Percentiles rank a stretch among this genome's conserved stretches.
These are phyloP conservation scores for Alternaria tenuissima DNA, from an alignment of 2,329 filamentous ascomycete genomes.

Conservation along the genomic window DNA sequence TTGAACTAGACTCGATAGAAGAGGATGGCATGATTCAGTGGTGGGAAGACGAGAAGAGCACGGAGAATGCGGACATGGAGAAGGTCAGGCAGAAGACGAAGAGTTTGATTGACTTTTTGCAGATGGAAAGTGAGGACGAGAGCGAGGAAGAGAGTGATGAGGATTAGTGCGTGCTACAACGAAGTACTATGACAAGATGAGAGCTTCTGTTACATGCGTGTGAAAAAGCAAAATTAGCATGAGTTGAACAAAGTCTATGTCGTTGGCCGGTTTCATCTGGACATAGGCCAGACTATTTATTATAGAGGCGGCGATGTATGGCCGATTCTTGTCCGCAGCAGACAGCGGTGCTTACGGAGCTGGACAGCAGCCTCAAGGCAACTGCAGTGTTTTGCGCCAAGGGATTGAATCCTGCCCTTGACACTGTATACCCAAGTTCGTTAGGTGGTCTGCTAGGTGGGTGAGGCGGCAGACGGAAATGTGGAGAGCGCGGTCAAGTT, in stretches of 20 bases:
- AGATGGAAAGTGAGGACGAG: slow-evolving; percentile 75
- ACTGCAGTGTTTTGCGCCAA: not conserved
- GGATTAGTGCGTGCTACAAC: slow-evolving; percentile 34
- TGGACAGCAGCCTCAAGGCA: not conserved
- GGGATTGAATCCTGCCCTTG: not conserved
- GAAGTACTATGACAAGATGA: no score
- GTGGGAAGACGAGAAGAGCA: slow-evolving; percentile 81
- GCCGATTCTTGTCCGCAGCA: not conserved
- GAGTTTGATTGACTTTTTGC: slow-evolving; percentile 81
- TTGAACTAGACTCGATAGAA: slow-evolving; percentile 83
- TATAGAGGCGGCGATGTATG: not conserved
- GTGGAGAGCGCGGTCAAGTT: slow-evolving; percentile 12
- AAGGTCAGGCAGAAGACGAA: slow-evolving; percentile 76
- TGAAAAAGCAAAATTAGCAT: slow-evolving; percentile 2
- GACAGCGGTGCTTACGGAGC: not conserved
- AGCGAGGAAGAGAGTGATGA: slow-evolving; percentile 70
- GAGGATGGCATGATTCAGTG: slow-evolving; percentile 88
- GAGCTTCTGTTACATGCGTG: not conserved
- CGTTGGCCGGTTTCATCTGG: slow-evolving; percentile 1
- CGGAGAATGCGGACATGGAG: slow-evolving; percentile 72
- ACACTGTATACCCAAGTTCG: no score
- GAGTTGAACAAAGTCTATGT: not conserved
- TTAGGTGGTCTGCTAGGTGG: not conserved
- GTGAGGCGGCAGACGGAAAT: slow-evolving; percentile 3
- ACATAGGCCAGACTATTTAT: not conserved